Base-by-base conservation (phyloP, 257 asterid species). In the Dorcoceras hygrometricum region DNA sequence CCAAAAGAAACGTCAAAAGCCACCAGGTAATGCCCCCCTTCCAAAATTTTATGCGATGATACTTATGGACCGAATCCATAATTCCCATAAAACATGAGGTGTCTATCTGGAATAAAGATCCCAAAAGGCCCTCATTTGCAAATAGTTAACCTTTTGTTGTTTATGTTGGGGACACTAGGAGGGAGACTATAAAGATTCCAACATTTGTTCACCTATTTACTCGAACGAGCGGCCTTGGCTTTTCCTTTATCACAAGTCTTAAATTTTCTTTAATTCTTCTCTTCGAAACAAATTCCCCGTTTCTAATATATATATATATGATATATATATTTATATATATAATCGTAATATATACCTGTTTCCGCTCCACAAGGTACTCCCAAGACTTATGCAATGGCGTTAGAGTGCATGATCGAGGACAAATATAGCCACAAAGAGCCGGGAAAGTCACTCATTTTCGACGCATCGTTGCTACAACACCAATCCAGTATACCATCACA, bases 1-100 rank as follows among this genome's bases (percentile, higher is more conserved):
- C 86, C 88, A 78, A 72, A 72, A 63, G 81, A 84, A 87, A 89
- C 79, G 89, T 88, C 95, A 85, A 89, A 83, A 73, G 8, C 83
- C 89, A 83, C 83, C 63, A 87, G 93, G 89, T 79, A 82, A 72
- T 73, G 84, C 73, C 74, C 74, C 62, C 67, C 82, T 89, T 88
- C 75, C 95, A 71, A 74, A 73, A 81, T 57, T 73, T 43, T n/a
- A 71, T 71, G 71, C 63, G 78, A 29, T 29, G 39, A 79, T 0
- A 73, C 10, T n/a, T 48, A 71, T 68, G 81, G 73, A 73, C 77
- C 76, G 43, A 46, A 59, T 0, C 36, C 36, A 26, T 31, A 68
- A 81, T 55, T 69, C 20, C 28, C 61, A 12, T 8, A 2, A 23
- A 56, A 56, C 10, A 8, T 12, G 54, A 20, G 57, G 73, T 83